phyloP scores from a whole-genome alignment of 768 basidiomycete species.

The Lactarius evosmus region DNA sequence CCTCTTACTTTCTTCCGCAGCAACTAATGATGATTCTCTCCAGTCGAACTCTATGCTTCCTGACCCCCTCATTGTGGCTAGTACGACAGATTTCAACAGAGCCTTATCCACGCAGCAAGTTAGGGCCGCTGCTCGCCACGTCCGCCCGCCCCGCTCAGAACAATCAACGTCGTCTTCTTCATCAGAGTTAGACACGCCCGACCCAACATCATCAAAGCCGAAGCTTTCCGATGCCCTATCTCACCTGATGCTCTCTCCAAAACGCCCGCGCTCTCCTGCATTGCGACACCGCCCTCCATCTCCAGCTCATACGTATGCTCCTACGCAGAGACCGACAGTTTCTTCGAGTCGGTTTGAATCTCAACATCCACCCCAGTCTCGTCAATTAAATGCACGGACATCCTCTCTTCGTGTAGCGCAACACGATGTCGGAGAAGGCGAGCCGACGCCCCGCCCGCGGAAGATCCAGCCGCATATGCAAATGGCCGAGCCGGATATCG shows the following conservation, averaged over 20 bases:
- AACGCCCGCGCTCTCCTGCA: constrained; percentile 52
- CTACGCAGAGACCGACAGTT: background rate
- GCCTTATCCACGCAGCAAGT: constrained; percentile 55
- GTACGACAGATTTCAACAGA: constrained; percentile 58
- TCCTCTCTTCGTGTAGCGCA: constrained; percentile 16
- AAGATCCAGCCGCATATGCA: constrained; percentile 11
- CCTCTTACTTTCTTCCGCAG: constrained; percentile 5
- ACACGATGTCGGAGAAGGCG: constrained; percentile 13
- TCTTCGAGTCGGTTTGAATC: constrained; percentile 1
- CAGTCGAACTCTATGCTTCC: constrained; percentile 38
- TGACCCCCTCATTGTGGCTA: constrained; percentile 60
- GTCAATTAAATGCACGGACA: background rate
- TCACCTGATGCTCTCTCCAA: constrained; percentile 70
- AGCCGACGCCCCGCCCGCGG: constrained; percentile 25
- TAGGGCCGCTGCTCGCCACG: constrained; percentile 39
- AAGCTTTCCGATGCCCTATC: constrained; percentile 70
- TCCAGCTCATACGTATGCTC: background rate
- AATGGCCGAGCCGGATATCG: constrained; percentile 44
- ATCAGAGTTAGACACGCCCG: constrained; percentile 45
- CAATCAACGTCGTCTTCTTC: constrained; percentile 45
- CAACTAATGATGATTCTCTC: constrained; percentile 11
- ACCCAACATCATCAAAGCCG: constrained; percentile 46
- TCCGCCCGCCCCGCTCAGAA: constrained; percentile 48
- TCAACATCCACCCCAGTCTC: background rate
- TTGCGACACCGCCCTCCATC: constrained; percentile 17